Percentiles rank a stretch among this genome's conserved stretches.
Conservation (phyloP, 2,329 filamentous ascomycete species). For the Neofusicoccum parvum region DNA sequence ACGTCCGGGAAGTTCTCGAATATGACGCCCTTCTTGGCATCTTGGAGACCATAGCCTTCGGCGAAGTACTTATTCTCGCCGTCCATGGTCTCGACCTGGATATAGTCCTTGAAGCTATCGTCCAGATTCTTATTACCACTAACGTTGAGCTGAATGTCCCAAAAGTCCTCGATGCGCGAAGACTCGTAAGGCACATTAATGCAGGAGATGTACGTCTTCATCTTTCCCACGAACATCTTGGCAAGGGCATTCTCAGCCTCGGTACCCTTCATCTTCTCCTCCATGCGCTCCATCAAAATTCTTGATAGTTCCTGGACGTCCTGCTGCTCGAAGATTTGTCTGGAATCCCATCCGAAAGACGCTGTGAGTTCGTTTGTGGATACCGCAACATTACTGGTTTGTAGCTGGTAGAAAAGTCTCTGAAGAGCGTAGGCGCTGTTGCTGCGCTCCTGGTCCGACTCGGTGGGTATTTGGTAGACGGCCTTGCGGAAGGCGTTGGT, state of each 20-base stretch:
- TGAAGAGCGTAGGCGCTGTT: slow-evolving; percentile 96
- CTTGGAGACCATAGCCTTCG: slow-evolving; percentile 87
- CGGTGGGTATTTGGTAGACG: slow-evolving; percentile 95
- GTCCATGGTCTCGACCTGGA: slow-evolving; percentile 94
- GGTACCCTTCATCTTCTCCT: slow-evolving; percentile 97
- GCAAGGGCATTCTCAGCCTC: slow-evolving; percentile 85
- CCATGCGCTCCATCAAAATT: slow-evolving; percentile 95
- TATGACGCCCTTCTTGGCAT: slow-evolving; percentile 96
- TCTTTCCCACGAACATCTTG: slow-evolving; percentile 93
- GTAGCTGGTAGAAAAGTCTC: slow-evolving; percentile 89
- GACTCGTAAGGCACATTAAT: slow-evolving; percentile 99
- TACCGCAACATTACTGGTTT: slow-evolving; percentile 81
- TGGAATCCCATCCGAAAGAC: slow-evolving; percentile 97
- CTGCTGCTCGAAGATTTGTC: slow-evolving; percentile 98
- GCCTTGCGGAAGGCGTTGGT: slow-evolving; percentile 93
- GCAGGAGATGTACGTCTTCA: slow-evolving; percentile 98
- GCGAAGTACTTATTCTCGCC: slow-evolving; percentile 99
- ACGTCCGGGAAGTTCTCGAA: slow-evolving; percentile 95
- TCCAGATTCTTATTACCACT: slow-evolving; percentile 89
- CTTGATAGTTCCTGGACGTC: slow-evolving; percentile 96
- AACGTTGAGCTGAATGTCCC: slow-evolving; percentile 98
- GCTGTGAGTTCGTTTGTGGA: slow-evolving; percentile 91
- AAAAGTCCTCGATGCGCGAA: slow-evolving; percentile 93
- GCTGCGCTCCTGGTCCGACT: slow-evolving; percentile 74
- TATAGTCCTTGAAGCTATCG: slow-evolving; percentile 94